phyloP scores from a whole-genome alignment of 176 grass and related monocot genomes.

The Carex pumila region DNA sequence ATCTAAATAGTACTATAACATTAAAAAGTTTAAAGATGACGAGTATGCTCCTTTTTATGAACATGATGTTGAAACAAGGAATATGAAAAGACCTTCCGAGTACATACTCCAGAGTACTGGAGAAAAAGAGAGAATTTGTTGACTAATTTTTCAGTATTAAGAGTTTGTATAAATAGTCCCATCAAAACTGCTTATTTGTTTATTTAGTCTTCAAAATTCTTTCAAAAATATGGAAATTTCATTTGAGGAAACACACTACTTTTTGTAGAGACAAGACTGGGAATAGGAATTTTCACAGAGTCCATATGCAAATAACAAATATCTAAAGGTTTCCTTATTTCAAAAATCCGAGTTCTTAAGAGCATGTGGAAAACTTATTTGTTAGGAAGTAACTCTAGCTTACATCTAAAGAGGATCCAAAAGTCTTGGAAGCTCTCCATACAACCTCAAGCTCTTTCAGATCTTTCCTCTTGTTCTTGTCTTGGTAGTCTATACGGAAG shows the following conservation, averaged over 20 bases:
- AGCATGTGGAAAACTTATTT: slow-evolving; percentile 7
- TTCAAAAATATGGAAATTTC: background rate
- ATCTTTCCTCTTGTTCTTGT: slow-evolving; percentile 57
- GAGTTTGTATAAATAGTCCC: background rate
- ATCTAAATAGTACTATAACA: slow-evolving; percentile 43
- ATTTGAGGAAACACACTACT: background rate
- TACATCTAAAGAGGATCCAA: slow-evolving; percentile 79
- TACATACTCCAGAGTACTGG: background rate
- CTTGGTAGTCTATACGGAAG: slow-evolving; percentile 93
- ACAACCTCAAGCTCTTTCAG: slow-evolving; percentile 82
- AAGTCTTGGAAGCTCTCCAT: slow-evolving; percentile 77
- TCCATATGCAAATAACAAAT: background rate
- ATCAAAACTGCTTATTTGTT: background rate
- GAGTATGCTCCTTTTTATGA: background rate
- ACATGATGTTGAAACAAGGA: background rate
- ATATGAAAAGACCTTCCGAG: background rate
- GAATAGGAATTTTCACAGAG: background rate
- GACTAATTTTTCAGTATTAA: background rate
- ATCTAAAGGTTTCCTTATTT: background rate
- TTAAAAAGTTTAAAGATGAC: slow-evolving; percentile 1
- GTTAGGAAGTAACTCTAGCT: slow-evolving; percentile 25
- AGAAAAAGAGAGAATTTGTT: background rate
- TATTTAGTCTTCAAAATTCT: background rate
- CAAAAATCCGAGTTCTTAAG: slow-evolving; percentile 1
- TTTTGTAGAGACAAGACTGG: slow-evolving; percentile 13